Evolutionary conservation across 257 asterid genomes (phyloP).

Genomic region (Leptodermis oblonga): DNA sequence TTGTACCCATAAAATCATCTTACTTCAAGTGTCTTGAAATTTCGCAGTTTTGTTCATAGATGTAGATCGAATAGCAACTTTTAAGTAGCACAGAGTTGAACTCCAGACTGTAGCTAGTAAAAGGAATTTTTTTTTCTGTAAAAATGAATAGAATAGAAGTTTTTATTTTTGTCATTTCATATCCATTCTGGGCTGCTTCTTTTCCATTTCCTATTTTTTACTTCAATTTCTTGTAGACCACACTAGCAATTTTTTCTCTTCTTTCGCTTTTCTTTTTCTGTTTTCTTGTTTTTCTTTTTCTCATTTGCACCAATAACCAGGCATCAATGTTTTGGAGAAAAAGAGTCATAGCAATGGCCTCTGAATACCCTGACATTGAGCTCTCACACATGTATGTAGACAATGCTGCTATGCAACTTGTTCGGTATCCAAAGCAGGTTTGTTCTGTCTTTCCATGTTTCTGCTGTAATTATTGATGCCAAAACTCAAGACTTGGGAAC

Average conservation of each 20-base stretch:
- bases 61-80: not conserved
- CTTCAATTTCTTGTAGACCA: not conserved
- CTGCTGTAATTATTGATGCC: slow-evolving; percentile 5
- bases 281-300: not conserved
- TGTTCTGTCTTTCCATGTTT: not conserved
- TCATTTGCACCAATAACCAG: slow-evolving; percentile 27
- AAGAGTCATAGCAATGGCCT: slow-evolving; percentile 56
- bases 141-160: too few relatives aligned
- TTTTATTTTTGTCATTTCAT: not conserved
- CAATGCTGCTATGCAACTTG: slow-evolving; percentile 99
- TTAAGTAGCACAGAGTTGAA: not conserved
- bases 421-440: slow-evolving; percentile 96
- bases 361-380: slow-evolving; percentile 89
- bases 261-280: not conserved
- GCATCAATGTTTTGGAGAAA: slow-evolving; percentile 98
- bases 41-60: not conserved
- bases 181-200: not conserved
- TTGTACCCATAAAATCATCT: not conserved
- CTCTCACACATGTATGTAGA: slow-evolving; percentile 98
- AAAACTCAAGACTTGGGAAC: slow-evolving; percentile 5
- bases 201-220: not conserved
- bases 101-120: not conserved
- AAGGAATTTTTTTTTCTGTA: too few relatives aligned
- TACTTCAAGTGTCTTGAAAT: slow-evolving; percentile 13
- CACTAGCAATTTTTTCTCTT: not conserved